Conservation (phyloP, 1,284 basidiomycete genomes). For the Tetrapyrgos nigripes region DNA sequence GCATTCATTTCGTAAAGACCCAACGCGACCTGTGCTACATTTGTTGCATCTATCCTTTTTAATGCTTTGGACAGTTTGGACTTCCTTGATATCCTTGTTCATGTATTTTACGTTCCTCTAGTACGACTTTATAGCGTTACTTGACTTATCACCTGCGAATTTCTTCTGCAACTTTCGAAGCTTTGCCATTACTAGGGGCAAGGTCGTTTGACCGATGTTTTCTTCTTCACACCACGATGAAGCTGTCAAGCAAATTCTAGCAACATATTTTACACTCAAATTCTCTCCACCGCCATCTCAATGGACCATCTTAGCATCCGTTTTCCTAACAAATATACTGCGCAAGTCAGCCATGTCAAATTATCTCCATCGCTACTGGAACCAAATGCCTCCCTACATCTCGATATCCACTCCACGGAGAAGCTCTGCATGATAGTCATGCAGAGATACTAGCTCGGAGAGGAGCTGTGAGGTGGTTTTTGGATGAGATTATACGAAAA, state of each 20-base stretch:
- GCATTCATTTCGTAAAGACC: too few species aligned
- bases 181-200: neutral
- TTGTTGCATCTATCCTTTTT: too few species aligned
- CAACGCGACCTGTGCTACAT: too few species aligned
- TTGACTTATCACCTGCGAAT: too few species aligned
- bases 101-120: too few species aligned
- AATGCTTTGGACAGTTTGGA: too few species aligned
- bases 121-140: too few species aligned
- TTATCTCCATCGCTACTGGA: conserved; percentile 83
- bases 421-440: conserved; percentile 88
- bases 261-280: conserved; percentile 48
- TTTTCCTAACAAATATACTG: conserved; percentile 47
- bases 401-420: conserved; percentile 73
- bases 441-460: conserved; percentile 90
- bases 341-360: conserved; percentile 35
- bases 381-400: conserved; percentile 84
- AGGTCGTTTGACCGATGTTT: neutral
- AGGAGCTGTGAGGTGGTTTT: conserved; percentile 81
- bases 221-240: neutral
- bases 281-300: conserved; percentile 57
- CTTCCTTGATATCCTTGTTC: too few species aligned
- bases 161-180: too few species aligned
- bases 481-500: conserved; percentile 65
- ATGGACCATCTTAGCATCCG: conserved; percentile 67
- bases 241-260: conserved; percentile 42